phyloP scores from a whole-genome alignment of 306 rosid species.

The Dryas octopetala region DNA sequence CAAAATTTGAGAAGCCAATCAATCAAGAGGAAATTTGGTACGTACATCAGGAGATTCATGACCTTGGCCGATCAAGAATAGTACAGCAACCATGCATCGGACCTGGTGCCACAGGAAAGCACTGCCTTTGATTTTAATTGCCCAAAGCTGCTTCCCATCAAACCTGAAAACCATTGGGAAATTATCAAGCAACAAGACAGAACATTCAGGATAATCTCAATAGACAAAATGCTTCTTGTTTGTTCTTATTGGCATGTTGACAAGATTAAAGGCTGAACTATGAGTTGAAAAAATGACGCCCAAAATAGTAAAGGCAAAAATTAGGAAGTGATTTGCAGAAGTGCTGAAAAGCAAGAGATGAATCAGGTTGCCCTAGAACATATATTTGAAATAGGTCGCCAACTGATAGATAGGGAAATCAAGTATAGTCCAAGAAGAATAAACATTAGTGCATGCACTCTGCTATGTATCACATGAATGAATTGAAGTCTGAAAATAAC shows the following conservation, averaged over 20 bases:
- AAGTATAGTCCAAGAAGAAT: not conserved
- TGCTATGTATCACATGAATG: no score
- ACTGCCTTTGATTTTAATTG: conserved; percentile 68
- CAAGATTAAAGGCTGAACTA: not conserved
- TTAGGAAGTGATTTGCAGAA: not conserved
- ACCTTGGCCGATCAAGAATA: conserved; percentile 86
- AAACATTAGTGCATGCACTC: not conserved
- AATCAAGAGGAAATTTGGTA: conserved; percentile 22
- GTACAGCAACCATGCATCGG: conserved; percentile 86
- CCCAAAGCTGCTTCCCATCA: conserved; percentile 70
- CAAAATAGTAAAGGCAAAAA: not conserved
- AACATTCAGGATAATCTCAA: not conserved
- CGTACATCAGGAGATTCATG: conserved; percentile 88
- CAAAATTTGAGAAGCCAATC: conserved; percentile 14
- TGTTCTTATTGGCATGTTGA: conserved; percentile 2
- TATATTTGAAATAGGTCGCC: not conserved
- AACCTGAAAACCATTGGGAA: conserved; percentile 50
- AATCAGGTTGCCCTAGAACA: not conserved
- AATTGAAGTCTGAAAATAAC: not conserved
- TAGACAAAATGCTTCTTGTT: not conserved
- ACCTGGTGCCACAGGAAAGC: conserved; percentile 99
- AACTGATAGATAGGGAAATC: not conserved
- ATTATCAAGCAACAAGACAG: conserved; percentile 1
- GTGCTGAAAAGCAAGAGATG: not conserved
- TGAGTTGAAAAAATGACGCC: not conserved